Evolutionary conservation across 768 basidiomycete species (phyloP).

Genomic region (Phaffia australis): DNA sequence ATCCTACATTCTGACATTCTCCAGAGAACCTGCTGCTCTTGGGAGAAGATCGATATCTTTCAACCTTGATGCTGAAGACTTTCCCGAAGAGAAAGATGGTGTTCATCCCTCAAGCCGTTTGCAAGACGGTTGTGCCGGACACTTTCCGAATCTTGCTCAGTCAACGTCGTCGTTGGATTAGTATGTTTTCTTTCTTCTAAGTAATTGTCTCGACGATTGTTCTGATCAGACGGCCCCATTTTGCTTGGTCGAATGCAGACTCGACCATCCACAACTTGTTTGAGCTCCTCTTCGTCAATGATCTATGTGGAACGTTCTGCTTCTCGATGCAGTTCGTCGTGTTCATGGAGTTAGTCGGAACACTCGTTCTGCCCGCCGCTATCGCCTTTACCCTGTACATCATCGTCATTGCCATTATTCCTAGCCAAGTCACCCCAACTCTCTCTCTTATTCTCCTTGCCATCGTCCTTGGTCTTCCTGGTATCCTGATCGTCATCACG

Average conservation of each 20-base stretch:
- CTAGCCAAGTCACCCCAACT: slow-evolving; percentile 55
- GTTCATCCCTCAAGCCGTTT: slow-evolving; percentile 97
- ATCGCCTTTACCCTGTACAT: slow-evolving; percentile 95
- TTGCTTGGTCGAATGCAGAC: slow-evolving; percentile 36
- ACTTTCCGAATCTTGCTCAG: slow-evolving; percentile 86
- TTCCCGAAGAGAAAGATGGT: slow-evolving; percentile 99
- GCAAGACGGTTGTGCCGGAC: slow-evolving; percentile 97
- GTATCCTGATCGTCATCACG: slow-evolving; percentile 89
- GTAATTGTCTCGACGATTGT: neutral
- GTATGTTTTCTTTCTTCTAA: neutral
- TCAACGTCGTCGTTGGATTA: slow-evolving; percentile 98
- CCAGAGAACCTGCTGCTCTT: slow-evolving; percentile 77
- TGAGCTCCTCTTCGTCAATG: slow-evolving; percentile 87
- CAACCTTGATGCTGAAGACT: slow-evolving; percentile 93
- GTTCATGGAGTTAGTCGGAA: slow-evolving; percentile 94
- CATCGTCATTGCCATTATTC: slow-evolving; percentile 76
- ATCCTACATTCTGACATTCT: neutral
- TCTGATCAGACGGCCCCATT: neutral
- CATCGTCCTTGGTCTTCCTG: slow-evolving; percentile 90
- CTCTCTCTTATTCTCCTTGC: slow-evolving; percentile 87
- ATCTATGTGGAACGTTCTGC: slow-evolving; percentile 99
- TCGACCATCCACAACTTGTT: slow-evolving; percentile 95
- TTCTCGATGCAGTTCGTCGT: slow-evolving; percentile 58
- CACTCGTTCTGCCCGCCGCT: slow-evolving; percentile 89
- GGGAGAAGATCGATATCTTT: slow-evolving; percentile 98